Conservation (phyloP, 148 eudicot genomes). For the Chenopodium album region DNA sequence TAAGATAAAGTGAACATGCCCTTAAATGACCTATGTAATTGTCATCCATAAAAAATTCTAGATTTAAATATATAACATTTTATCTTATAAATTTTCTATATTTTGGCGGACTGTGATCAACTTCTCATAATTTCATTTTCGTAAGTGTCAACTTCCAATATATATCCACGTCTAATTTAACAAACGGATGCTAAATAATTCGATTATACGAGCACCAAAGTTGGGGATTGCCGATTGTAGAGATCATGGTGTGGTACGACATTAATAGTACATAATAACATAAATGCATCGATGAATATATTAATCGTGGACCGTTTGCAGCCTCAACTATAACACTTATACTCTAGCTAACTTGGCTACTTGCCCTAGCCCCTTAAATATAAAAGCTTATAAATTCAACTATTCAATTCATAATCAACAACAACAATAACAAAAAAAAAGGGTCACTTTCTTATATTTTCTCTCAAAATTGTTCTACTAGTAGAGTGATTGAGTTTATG, state of each 20-base stretch:
- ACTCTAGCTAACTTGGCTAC: background rate
- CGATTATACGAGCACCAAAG: too few species aligned
- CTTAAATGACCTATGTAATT: too few species aligned
- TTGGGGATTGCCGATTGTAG: background rate
- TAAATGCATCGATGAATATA: conserved; percentile 17
- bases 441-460: background rate
- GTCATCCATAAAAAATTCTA: too few species aligned
- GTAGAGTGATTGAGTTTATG: background rate
- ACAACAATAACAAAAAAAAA: background rate
- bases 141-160: too few species aligned
- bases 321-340: conserved; percentile 12
- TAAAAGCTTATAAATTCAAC: background rate
- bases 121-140: too few species aligned
- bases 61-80: too few species aligned
- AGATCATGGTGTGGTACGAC: conserved; percentile 4
- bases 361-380: background rate
- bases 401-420: background rate
- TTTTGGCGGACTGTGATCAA: too few species aligned
- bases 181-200: too few species aligned
- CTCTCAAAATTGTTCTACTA: background rate
- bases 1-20: too few species aligned
- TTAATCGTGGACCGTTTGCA: conserved; percentile 16
- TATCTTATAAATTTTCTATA: too few species aligned
- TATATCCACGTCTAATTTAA: too few species aligned
- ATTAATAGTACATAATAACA: background rate